Percentiles rank a stretch among this genome's conserved stretches.
phyloP scores from a whole-genome alignment of 805 yeast species.

The Kodamaea lidongshanica region DNA sequence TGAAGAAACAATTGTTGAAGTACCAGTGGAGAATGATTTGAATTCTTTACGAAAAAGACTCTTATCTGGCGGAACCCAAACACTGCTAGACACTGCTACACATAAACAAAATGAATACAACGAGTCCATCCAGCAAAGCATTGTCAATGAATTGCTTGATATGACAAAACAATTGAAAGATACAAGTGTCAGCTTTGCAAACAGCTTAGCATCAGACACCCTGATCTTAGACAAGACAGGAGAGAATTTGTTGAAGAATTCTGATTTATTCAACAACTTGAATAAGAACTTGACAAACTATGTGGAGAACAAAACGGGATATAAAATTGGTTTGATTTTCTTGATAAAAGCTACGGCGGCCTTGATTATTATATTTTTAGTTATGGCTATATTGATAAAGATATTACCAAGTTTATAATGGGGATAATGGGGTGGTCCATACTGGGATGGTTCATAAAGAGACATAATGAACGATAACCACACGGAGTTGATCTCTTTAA shows the following conservation, averaged over 20 bases:
- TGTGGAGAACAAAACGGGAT: slow-evolving; percentile 34
- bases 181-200: slow-evolving; percentile 33
- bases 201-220: slow-evolving; percentile 23
- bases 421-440: background rate
- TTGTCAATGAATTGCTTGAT: slow-evolving; percentile 42
- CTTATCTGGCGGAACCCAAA: slow-evolving; percentile 18
- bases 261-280: slow-evolving; percentile 24
- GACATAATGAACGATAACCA: too few species aligned
- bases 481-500: too few species aligned
- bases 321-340: slow-evolving; percentile 35
- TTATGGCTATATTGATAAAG: slow-evolving; percentile 29
- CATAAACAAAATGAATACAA: slow-evolving; percentile 28
- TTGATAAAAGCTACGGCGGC: slow-evolving; percentile 26
- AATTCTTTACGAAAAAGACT: slow-evolving; percentile 20
- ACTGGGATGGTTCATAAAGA: too few species aligned
- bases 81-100: slow-evolving; percentile 9
- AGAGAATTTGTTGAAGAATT: slow-evolving; percentile 29
- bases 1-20: slow-evolving; percentile 2
- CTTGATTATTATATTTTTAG: slow-evolving; percentile 22
- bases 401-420: slow-evolving; percentile 25
- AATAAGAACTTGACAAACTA: slow-evolving; percentile 34
- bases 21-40: slow-evolving; percentile 15
- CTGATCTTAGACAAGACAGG: slow-evolving; percentile 27
- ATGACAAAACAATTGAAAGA: slow-evolving; percentile 44
- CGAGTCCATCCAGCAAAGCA: slow-evolving; percentile 42